phyloP scores from a whole-genome alignment of 2,329 filamentous ascomycete genomes.

The Fusarium guadeloupense region DNA sequence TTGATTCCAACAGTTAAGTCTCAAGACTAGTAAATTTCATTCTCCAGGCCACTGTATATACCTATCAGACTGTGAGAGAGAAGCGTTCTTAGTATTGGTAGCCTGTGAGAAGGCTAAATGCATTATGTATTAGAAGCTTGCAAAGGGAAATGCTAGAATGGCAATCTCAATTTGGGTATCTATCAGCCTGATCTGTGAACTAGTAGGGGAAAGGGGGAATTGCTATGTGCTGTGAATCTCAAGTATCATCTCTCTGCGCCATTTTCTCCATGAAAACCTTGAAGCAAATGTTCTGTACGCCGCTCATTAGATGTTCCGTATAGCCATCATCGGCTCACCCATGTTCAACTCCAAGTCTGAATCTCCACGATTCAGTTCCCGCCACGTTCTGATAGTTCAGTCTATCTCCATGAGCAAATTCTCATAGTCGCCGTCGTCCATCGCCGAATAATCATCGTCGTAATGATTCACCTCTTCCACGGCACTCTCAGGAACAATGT shows the following conservation, averaged over 20 bases:
- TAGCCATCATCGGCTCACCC: no score
- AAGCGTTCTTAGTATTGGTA: no score
- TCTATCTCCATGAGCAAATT: no score
- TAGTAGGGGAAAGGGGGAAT: neutral
- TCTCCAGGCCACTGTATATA: no score
- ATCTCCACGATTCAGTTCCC: neutral
- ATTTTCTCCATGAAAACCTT: neutral
- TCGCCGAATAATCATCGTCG: neutral
- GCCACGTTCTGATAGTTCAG: no score
- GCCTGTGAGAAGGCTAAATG: no score
- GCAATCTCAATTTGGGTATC: neutral
- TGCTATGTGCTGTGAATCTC: neutral
- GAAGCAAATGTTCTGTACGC: neutral
- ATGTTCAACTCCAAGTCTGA: neutral
- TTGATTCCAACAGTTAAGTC: no score
- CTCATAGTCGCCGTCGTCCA: neutral
- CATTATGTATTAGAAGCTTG: no score
- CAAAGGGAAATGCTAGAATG: no score
- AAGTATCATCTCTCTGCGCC: neutral
- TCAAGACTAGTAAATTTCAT: no score
- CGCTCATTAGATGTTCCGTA: neutral
- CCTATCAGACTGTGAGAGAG: no score
- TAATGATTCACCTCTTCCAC: neutral
- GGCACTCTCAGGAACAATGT: neutral
- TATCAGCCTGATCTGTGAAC: neutral